Base-by-base conservation (phyloP, 176 grass and related monocot genomes). In the sorghum (Sorghum bicolor) region DNA sequence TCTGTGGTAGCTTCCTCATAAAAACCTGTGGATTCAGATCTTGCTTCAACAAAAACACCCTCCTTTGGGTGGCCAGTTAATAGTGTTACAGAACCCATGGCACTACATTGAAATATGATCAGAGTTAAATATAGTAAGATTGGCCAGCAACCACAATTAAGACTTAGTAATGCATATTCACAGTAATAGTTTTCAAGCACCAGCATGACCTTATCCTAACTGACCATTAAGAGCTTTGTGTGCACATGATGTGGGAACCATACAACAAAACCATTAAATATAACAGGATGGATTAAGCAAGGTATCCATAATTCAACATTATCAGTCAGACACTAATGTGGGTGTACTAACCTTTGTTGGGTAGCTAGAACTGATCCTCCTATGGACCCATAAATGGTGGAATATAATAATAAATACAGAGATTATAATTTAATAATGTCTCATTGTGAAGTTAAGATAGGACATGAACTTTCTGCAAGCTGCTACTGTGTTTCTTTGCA, bases 1-100 rank as follows among this genome's bases (percentile, higher is more conserved):
- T 99, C 96, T 60, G 91, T 96, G 84, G 89, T 87, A 67, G 96
- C 91, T 86, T 96, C 96, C 78, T 99, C 96, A 67, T 99, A 99
- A 94, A 89, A 94, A 43, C 96, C 93, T 83, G 89, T 91, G 24
- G 83, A 85, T 92, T 99, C 89, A 69, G 96, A 95, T 78, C 96
- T 88, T 33, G 96, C 96, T 85, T 99, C 93, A 75, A 99, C 78
- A 88, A 96, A 87, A 64, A 96, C 93, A 78, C 86, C 89, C 81
- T 94, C 91, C 89, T 96, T 99, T 85, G 93, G 88, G 72, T 90
- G 91, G 61, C 89, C 96, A 89, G 93, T 94, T 36, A 96, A 84
- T 84, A 96, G 77, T 69, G 91, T 96, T 80, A 99, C 87, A 82
- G 75, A 87, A 80, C 96, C 89, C 93, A 99, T 94, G 73, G 91